Base-by-base conservation (phyloP, 2,329 filamentous ascomycete genomes). In the Trichoderma arundinaceum region DNA sequence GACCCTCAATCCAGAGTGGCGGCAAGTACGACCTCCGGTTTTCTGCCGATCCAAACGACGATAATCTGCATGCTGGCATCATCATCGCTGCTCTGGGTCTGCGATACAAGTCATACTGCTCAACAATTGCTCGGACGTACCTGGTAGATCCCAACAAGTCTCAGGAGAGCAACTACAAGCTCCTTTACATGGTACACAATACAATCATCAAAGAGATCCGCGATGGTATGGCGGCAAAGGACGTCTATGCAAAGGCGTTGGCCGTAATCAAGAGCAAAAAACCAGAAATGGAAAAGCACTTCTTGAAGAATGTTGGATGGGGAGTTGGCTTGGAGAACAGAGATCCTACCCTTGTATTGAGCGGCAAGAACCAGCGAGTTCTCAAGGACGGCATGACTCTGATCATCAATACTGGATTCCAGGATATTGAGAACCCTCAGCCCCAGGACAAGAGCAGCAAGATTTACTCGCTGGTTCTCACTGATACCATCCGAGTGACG, bases 311-410 rank as follows among this genome's bases (percentile, higher is more conserved):
- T 69, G 89, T 98, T 43, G 95, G 95, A 56, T 92, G 90, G 72
- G 94, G 93, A 54, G 92, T 99, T 72, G 96, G 95, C 68, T 92
- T 98, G 49, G 96, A 99, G 80, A 91, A 90, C 70, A 89, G 91
- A 72, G 95, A 99, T 75, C 81, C 86, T 2, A 94, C 92, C 4
- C 85, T 99, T 67, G 79, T 95, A 2, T 82, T 99, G 43, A 98
- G 92, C 73, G 90, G 84, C 67, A 99, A 99, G 81, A 98, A 94
- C 76, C 84, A 82, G 33, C 88, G 94, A 59, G 85, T 86, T 5
- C 81, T 99, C 65, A 96, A 94, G 78, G 96, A 98, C 74, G 96
- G 96, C 70, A 99, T 99, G 95, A 99, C 95, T 0, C 84, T 99
- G 12, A 91, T 90, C 73, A 87, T 99, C 72, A 93, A 92, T 38